Base-by-base conservation (phyloP, 2,329 filamentous ascomycete genomes). In the Botrytis fragariae region DNA sequence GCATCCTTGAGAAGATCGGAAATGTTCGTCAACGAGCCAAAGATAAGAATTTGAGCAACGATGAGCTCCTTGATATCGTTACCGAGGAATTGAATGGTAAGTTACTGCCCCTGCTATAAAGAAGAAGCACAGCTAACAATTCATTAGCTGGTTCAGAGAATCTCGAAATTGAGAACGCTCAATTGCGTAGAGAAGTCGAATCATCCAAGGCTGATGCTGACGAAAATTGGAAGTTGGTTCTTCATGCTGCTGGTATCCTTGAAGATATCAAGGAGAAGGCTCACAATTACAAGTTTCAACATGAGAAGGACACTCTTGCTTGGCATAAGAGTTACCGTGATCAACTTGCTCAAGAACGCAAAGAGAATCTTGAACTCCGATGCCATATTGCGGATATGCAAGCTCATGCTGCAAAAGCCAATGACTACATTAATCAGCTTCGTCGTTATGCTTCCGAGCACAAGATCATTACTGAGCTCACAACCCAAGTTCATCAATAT, bases 301-400 rank as follows among this genome's bases (percentile, higher is more conserved):
- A 91, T 79, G 86, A 91, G 63, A 83, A 84, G 67, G 90, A 91
- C 78, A 87, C 90, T 29, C 84, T 87, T 9, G 82, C 87, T 35
- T 92, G 90, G 90, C 90, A 92, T 83, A 87, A 86, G 72, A 90
- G 87, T 74, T 92, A 92, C 83, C 87, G 90, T 12, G 82, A 85
- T 39, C 90, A 91, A 82, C 86, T 92, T 54, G 88, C 89, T 76
- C 88, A 90, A 79, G 88, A 89, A 64, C 88, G 90, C 7, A 87
- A 87, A 76, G 89, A 91, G 82, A 91, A 91, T 78, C 85, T 85
- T 74, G 85, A 86, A 2, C 84, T 91, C 69, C 87, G 89, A 70
- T 88, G 90, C 77, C 88, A 91, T 81, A 90, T 91, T 77, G 90
- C 88, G 85, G 88, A 90, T 77, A 90, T 91, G 88, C 88, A 90